Base-by-base conservation (phyloP, 345 rosid species). In the Kernera saxatilis region DNA sequence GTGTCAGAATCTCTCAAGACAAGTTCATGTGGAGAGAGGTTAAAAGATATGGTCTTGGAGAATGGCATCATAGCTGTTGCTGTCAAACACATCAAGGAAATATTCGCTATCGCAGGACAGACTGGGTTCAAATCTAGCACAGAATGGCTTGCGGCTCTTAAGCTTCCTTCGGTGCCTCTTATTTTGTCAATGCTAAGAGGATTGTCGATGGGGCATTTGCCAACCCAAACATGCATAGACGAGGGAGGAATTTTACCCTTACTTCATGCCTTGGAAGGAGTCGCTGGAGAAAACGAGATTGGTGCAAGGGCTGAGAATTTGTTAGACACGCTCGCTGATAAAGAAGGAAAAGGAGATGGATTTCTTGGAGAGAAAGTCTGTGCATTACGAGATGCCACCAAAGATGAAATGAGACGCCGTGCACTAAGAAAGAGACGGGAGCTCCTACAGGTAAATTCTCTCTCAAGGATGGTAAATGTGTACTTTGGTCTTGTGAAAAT, bases 251-350 rank as follows among this genome's bases (percentile, higher is more conserved):
- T 92, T 68, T 70, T 94, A 61, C 86, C 89, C 7, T 73, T 94
- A 77, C 99, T 94, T 61, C 99, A 94, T 83, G 87, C 91, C 68
- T 67, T 94, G 57, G 99, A 94, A 86, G 92, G 99, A 67, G 99
- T 92, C 14, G 0, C 96, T 21, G 99, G 89, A 72, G 99, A 91
- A 82, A 91, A 89, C 73, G 99, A 94, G 76, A 90, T 92, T 69
- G 99, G 97, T 45, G 96, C 91, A 43, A 88, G 96, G 80, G 99
- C 98, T 73, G 99, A 94, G 78, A 94, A 94, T 74, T 84, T 94
- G 85, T 64, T 94, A 32, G 99, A 94, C 81, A 89, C 92, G 3
- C 85, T 94, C 23, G 87, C 98, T 46, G 81, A 87, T 61, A 92
- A 90, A 81, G 97, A 94, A 76, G 92, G 92, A 11, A 87, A 87